phyloP scores from a whole-genome alignment of 345 rosid genomes.

The Zanthoxylum bungeanum region DNA sequence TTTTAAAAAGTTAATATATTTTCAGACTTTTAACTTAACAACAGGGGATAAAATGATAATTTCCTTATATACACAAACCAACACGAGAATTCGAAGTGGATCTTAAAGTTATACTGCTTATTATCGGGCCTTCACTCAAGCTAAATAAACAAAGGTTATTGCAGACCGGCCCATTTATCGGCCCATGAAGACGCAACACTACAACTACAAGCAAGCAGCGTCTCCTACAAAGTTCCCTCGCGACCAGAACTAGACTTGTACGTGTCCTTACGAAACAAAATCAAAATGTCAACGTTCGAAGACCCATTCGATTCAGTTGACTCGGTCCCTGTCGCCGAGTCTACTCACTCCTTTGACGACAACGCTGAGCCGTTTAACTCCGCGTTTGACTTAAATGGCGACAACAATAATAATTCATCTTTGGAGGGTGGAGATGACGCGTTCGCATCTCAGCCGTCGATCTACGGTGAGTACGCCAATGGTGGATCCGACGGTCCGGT shows the following conservation, averaged over 20 bases:
- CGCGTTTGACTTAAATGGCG: slow-evolving; percentile 5
- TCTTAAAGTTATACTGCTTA: no score
- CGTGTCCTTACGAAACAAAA: background rate
- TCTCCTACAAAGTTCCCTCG: background rate
- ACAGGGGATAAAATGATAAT: no score
- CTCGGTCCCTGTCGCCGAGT: slow-evolving; percentile 26
- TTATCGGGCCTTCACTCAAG: background rate
- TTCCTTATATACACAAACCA: no score
- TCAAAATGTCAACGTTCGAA: slow-evolving; percentile 39
- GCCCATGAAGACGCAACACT: background rate
- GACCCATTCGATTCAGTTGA: slow-evolving; percentile 41
- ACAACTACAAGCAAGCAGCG: background rate
- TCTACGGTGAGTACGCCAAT: slow-evolving; percentile 32
- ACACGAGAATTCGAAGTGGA: no score
- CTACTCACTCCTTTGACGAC: slow-evolving; percentile 31
- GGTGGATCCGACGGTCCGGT: slow-evolving; percentile 54
- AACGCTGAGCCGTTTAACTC: slow-evolving; percentile 23
- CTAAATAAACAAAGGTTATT: background rate
- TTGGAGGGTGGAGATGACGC: slow-evolving; percentile 30
- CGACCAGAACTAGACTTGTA: background rate
- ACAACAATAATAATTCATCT: slow-evolving; percentile 4
- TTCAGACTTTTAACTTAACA: no score
- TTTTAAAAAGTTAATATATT: no score
- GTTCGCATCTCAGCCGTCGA: slow-evolving; percentile 34
- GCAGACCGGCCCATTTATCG: background rate